A percentile compares a stretch with the other conserved stretches of the same genome.
These are phyloP conservation scores for Rhododendron simsii DNA, from an alignment of 148 eudicot species.

Conservation along the genomic window DNA sequence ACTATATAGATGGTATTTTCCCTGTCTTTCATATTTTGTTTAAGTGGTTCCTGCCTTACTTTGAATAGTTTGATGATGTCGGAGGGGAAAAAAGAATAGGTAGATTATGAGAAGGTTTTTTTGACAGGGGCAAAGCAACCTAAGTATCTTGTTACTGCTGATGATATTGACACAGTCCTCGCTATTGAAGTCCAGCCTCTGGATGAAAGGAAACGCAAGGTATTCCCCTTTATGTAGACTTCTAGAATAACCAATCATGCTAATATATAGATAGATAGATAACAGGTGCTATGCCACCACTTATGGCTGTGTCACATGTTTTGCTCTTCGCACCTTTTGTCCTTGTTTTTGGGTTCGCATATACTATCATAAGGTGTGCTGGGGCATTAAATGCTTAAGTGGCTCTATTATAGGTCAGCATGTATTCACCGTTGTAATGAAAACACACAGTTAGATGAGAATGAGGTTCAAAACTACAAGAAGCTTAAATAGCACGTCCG, in stretches of 20 bases:
- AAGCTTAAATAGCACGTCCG: not conserved
- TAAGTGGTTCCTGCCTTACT: not conserved
- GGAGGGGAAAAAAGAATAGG: not conserved
- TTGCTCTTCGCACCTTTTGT: not conserved
- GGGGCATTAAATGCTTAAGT: not conserved
- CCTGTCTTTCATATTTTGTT: not conserved
- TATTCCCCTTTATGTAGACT: slow-evolving; percentile 15
- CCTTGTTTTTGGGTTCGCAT: not conserved
- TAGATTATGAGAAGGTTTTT: slow-evolving; percentile 11
- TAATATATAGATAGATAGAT: not conserved
- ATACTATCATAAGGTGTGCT: not conserved
- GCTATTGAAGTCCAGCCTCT: slow-evolving; percentile 96
- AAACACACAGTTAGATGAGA: not conserved
- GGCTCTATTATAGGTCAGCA: not conserved
- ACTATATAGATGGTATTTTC: slow-evolving; percentile 74
- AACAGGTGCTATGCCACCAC: not conserved
- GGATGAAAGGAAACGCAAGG: slow-evolving; percentile 90
- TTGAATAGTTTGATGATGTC: not conserved
- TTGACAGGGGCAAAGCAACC: slow-evolving; percentile 91
- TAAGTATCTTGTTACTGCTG: slow-evolving; percentile 79
- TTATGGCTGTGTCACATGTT: not conserved
- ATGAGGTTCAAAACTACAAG: not conserved
- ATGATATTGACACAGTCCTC: slow-evolving; percentile 74
- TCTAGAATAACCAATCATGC: not conserved
- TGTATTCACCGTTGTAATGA: not conserved